Evolutionary conservation across 306 rosid species (phyloP).

Genomic region (Inga oerstediana): DNA sequence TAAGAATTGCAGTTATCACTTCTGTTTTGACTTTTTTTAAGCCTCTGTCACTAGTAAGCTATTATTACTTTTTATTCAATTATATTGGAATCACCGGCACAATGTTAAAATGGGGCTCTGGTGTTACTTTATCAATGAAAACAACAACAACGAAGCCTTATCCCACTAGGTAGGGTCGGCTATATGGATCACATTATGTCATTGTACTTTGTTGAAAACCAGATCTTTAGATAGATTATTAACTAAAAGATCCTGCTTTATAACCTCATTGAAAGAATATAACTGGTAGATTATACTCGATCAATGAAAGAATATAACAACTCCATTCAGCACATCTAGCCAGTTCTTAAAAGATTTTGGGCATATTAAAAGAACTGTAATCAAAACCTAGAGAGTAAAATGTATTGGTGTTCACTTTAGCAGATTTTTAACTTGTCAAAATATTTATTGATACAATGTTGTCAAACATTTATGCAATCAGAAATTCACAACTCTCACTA

Average conservation of each 20-base stretch:
- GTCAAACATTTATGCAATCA: not conserved
- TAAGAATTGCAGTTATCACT: slow-evolving; percentile 36
- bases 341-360: not conserved
- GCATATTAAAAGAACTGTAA: not conserved
- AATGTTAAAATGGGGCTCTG: not conserved
- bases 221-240: no score
- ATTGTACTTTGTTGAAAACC: no score
- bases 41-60: not conserved
- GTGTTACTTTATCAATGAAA: not conserved
- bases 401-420: not conserved
- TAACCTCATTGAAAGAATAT: no score
- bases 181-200: no score
- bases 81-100: not conserved
- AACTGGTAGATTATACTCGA: no score
- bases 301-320: not conserved
- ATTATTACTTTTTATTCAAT: not conserved
- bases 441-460: not conserved
- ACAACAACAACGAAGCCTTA: no score
- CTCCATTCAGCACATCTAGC: not conserved
- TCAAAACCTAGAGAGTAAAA: not conserved
- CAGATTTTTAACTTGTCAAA: not conserved
- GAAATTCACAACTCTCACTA: not conserved
- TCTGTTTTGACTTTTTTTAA: not conserved
- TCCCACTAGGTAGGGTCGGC: no score
- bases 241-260: no score